Evolutionary conservation across 805 yeast genomes (phyloP), one percentile per base, ranked within the genome.

Genomic region (Candida anglica): DNA sequence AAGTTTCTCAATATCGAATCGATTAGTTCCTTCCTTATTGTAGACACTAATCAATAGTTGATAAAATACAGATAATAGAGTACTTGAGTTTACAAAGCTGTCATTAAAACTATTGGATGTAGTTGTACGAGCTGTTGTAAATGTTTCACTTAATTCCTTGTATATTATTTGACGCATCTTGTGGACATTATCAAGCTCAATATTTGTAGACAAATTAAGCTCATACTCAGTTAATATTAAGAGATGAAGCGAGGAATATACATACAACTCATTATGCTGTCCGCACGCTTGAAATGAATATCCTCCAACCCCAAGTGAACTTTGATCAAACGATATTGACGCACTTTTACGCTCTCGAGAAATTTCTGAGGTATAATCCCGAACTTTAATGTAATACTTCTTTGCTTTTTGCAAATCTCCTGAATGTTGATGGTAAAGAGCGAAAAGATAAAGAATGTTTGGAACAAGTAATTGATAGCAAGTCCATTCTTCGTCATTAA

Each of bases 401-500:
- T 65, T 60, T 2, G 77, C 66, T 1, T 56, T 48, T 14, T 50
- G 47, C 4, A 62, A 35, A 15, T 67, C 57, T 3, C 69, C 68
- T 8, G 47, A 42, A 11, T 49, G 38, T 32, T 73, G 78, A 39
- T 57, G 52, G 33, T 58, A 56, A 3, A 62, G 29, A 2, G 66
- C 79, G 30, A 63, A 58, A 14, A 72, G 38, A 38, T 66, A 70
- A 19, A 19, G 15, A 3, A 69, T 46, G 23, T 53, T 48, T 2
- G 74, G 66, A 3, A 66, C 38, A 15, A 71, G 37, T 17, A 51
- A 48, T 30, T 58, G 60, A 38, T 60, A 66, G 17, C 58, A 46
- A n/a, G 52, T 39, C 33, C 63, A 41, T 32, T 72, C 75, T 38
- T 63, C 69, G 2, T 56, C 53, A 2, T 67, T 54, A 33, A 66